phyloP scores from a whole-genome alignment of 2,329 filamentous ascomycete species.

The Botryotinia globosa region DNA sequence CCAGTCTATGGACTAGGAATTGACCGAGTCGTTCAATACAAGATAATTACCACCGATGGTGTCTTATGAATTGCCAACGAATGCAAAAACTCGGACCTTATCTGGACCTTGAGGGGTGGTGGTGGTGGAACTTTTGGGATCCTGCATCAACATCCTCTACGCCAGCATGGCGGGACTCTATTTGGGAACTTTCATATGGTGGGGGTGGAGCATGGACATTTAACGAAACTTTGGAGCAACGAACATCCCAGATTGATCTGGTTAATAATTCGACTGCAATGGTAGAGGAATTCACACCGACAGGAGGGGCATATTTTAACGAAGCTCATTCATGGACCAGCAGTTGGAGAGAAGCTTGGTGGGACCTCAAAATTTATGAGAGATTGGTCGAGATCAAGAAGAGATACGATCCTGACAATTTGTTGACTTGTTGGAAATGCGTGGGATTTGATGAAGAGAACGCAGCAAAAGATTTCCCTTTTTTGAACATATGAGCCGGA shows the following conservation, averaged over 20 bases:
- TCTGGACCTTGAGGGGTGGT: conserved; percentile 50
- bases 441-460: conserved; percentile 25
- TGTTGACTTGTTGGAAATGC: conserved; percentile 30
- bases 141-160: conserved; percentile 26
- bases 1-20: conserved; percentile 50
- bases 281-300: conserved; percentile 19
- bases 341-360: conserved; percentile 27
- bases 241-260: neutral
- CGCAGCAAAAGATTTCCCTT: conserved; percentile 20
- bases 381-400: conserved; percentile 26
- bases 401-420: conserved; percentile 27
- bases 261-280: conserved; percentile 3
- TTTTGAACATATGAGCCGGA: neutral
- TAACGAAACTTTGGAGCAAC: conserved; percentile 20
- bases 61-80: conserved; percentile 44
- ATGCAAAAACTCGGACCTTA: conserved; percentile 46
- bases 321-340: conserved; percentile 25
- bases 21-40: conserved; percentile 48
- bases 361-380: conserved; percentile 25
- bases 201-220: conserved; percentile 11
- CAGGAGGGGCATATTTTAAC: conserved; percentile 27
- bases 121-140: conserved; percentile 45
- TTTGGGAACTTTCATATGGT: conserved; percentile 24
- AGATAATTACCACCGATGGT: conserved; percentile 49
- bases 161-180: conserved; percentile 23